These are phyloP conservation scores for Penicillium sp. DNA, from an alignment of 2,329 filamentous ascomycete species.

Conservation along the genomic window DNA sequence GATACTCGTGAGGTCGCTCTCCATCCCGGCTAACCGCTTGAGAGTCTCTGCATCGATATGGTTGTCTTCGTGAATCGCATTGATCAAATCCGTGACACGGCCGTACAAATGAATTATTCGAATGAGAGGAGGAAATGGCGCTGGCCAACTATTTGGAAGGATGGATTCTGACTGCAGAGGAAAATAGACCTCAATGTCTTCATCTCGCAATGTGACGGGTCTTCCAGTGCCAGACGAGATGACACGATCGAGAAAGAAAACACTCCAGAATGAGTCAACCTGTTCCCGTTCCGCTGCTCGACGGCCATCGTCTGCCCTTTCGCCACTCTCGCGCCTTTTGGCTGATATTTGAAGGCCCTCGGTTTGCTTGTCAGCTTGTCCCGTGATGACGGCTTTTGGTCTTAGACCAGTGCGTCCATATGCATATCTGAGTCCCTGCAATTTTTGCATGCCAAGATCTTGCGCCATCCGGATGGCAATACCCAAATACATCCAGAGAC, in stretches of 20 bases:
- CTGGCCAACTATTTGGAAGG: conserved; percentile 62
- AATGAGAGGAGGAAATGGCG: conserved; percentile 74
- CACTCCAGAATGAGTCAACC: conserved; percentile 84
- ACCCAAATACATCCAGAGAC: conserved; percentile 89
- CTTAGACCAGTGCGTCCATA: conserved; percentile 53
- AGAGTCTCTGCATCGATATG: conserved; percentile 74
- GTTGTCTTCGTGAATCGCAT: conserved; percentile 66
- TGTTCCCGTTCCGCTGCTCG: conserved; percentile 71
- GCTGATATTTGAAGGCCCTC: conserved; percentile 38
- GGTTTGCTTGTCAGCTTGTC: conserved; percentile 38
- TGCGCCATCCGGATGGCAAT: conserved; percentile 80
- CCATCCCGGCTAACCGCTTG: conserved; percentile 69
- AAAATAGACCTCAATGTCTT: conserved; percentile 78
- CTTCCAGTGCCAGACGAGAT: conserved; percentile 84
- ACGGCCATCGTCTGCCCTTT: conserved; percentile 27
- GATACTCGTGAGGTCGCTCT: conserved; percentile 69
- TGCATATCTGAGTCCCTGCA: conserved; percentile 65
- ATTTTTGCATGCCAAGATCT: conserved; percentile 75
- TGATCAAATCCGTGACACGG: conserved; percentile 76
- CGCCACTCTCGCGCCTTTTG: neutral
- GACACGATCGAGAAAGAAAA: conserved; percentile 81
- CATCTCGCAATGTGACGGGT: conserved; percentile 76
- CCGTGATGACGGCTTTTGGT: conserved; percentile 52
- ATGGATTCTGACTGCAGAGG: conserved; percentile 52
- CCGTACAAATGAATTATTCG: conserved; percentile 84